Base-by-base conservation (phyloP, 768 basidiomycete species). In the Termitomyces sp. region DNA sequence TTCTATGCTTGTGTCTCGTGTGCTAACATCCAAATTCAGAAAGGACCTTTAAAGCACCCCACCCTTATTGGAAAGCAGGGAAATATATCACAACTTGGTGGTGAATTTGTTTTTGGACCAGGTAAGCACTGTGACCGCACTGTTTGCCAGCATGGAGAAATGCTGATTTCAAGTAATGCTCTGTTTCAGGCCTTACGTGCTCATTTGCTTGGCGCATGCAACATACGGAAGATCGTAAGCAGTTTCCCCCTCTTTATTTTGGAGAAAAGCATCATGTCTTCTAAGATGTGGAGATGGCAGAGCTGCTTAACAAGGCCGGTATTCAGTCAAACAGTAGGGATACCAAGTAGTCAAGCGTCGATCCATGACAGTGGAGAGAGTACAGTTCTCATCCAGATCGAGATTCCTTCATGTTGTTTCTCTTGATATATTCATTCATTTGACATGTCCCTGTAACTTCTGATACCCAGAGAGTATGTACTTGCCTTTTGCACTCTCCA, bases 21-120 rank as follows among this genome's bases (percentile, higher is more conserved):
- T 29, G 14, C 16, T 32, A 10, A 24, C 1, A 7, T 27, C n/a
- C 6, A 0, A 51, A 12, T 4, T 16, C 51, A 76, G 73, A 60
- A 67, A 36, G 75, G 77, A 26, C 72, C 76, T 2, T 32, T 83
- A 10, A 76, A 73, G 66, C 66, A 78, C 36, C 78, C 79, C 0
- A 62, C 61, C 1, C 69, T 79, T 18, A 71, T 83, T n/a, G 85
- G 84, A 0, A 85, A 84, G 64, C 80, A 84, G 55, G 86, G 85
- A 0, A 82, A 85, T 50, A 62, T 81, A n/a, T 75, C 78, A 0
- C 85, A 88, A 64, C 69, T 85, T 0, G 85, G 85, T 5, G 85
- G 84, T 3, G 85, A 88, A 26, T 86, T 86, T 53, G 67, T 88
- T 13, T 72, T 87, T 49, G 82, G 81, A 22, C 81, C 83, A 20